Evolutionary conservation across 108 stramenopile genomes (phyloP).

Genomic region (Nitzschia sp.): DNA sequence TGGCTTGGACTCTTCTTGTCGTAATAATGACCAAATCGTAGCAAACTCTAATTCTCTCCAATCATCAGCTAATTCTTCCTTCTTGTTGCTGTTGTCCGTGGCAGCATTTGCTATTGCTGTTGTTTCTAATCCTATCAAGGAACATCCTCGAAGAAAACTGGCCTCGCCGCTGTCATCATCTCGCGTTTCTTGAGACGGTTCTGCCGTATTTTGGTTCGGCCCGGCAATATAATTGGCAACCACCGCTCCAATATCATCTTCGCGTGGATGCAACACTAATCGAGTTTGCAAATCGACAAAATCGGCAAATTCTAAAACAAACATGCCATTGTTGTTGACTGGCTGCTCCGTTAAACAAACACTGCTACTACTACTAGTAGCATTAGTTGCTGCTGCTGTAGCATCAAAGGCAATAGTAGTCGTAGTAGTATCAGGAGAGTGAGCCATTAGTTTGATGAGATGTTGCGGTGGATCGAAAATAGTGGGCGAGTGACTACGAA

Average conservation of each 20-base stretch:
- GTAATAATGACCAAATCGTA: constrained; percentile 31
- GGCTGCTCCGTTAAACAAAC: no score
- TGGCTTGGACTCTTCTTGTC: constrained; percentile 16
- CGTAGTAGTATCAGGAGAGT: no score
- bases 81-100: no score
- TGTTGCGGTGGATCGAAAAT: neutral
- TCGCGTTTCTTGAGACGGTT: constrained; percentile 9
- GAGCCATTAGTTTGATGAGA: no score
- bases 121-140: constrained; percentile 21
- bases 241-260: constrained; percentile 44
- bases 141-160: neutral
- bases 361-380: no score
- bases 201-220: constrained; percentile 7
- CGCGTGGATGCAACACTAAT: constrained; percentile 40
- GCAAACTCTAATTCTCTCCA: constrained; percentile 36
- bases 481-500: constrained; percentile 1
- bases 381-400: neutral
- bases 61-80: neutral
- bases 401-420: neutral
- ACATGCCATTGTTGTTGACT: no score
- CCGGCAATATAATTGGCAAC: neutral
- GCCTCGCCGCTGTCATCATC: neutral
- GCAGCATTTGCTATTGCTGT: no score
- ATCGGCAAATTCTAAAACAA: constrained; percentile 32
- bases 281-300: constrained; percentile 42